Conservation (phyloP, 2,329 filamentous ascomycete genomes). For the Didymella sp. region DNA sequence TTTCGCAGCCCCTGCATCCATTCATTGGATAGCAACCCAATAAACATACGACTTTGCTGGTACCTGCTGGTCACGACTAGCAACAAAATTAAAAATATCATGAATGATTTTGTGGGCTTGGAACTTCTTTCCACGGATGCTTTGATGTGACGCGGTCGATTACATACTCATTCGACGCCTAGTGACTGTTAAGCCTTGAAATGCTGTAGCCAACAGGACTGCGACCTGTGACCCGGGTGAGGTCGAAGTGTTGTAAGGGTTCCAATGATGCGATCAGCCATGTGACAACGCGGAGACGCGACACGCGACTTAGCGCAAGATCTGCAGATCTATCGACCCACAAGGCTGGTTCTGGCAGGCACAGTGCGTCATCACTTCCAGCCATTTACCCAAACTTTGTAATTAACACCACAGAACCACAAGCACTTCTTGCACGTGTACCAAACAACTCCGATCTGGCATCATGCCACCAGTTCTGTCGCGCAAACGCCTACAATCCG, state of each 20-base stretch:
- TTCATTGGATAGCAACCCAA: not conserved
- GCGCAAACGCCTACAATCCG: slow-evolving; percentile 67
- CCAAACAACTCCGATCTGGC: not conserved
- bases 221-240: not conserved
- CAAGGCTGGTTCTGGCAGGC: slow-evolving; percentile 25
- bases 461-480: slow-evolving; percentile 72
- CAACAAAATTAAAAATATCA: not conserved
- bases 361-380: slow-evolving; percentile 36
- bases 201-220: not conserved
- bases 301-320: slow-evolving; percentile 28
- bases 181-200: not conserved
- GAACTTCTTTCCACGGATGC: too few relatives aligned
- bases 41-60: not conserved
- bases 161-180: not conserved
- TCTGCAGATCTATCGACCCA: slow-evolving; percentile 28
- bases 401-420: not conserved
- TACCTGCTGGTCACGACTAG: slow-evolving; percentile 3
- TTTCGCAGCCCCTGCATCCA: not conserved
- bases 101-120: not conserved
- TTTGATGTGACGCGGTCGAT: not conserved
- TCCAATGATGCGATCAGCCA: not conserved
- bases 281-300: slow-evolving; percentile 27
- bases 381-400: slow-evolving; percentile 13
- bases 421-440: not conserved
- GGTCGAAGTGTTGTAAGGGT: not conserved